Base-by-base conservation (phyloP, 108 stramenopile species). In the Seminavis robusta region DNA sequence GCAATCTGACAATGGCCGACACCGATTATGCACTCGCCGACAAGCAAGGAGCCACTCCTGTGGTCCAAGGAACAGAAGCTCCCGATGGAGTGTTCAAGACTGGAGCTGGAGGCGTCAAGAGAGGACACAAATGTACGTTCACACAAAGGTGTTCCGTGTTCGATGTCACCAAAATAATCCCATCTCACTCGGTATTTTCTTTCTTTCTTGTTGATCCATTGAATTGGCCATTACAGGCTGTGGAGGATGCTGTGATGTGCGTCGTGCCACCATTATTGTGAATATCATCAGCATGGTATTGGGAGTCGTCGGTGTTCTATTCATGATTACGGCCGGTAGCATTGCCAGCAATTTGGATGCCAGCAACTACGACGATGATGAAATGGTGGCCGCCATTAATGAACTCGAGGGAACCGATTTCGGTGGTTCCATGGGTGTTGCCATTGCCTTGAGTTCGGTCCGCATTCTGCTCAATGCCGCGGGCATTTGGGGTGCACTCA, bases 201-300 rank as follows among this genome's bases (percentile, higher is more conserved):
- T n/a, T n/a, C n/a, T n/a, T n/a, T n/a, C n/a, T n/a, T n/a, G n/a
- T n/a, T n/a, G n/a, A n/a, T n/a, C n/a, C n/a, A n/a, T n/a, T n/a
- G n/a, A n/a, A n/a, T n/a, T n/a, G n/a, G n/a, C n/a, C n/a, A n/a
- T n/a, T n/a, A n/a, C n/a, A n/a, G n/a, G 49, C 51, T 68, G 67
- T 33, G 67, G 67, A 15, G 56, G 57, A 50, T 66, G 65, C 46
- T 66, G 56, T 19, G 65, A 59, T 45, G 39, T 59, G 16, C 65
- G 65, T 19, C 56, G 65, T 19, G 57, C 65, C 25, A 41, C 52
- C 1, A 51, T 66, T 15, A 47, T 59, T 4, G 46, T 58, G 27
- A 45, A 66, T 32, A 23, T 51, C 25, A n/a, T 59, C 24, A 42
- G 40, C 34, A 40, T 58, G 25, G 41, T 52, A 17, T 46, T 60